Base-by-base conservation (phyloP, 139 green algal species). In the Axilococcus clingmanii region DNA sequence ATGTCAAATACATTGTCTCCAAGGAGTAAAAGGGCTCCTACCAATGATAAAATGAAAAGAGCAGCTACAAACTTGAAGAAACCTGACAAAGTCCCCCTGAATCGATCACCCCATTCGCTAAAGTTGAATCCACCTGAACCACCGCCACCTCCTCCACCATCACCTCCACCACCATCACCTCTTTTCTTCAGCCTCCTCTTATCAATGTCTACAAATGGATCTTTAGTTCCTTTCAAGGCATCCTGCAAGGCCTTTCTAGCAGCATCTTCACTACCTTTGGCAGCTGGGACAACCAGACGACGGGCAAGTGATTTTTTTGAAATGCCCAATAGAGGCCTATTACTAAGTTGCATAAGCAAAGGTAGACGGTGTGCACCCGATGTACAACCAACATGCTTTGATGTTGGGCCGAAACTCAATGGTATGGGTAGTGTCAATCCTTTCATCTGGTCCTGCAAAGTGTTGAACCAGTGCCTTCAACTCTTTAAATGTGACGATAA, bases 191-290 rank as follows among this genome's bases (percentile, higher is more conserved):
- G 20, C 5, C 24, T 37, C 17, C 47, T 32, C 22, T 59, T 52
- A 22, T 77, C 71, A 19, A 63, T 55, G 12, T 30, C 30, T 44
- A 48, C 48, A 30, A 73, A 72, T 0, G 57, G 27, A 37, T 76
- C 62, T 16, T 74, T 61, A 48, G 68, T 71, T 8, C 34, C 67
- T 45, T 55, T 40, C n/a, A 79, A 74, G 6, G 68, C 55, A 11
- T 77, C 50, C 29, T 77, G 48, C 16, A 79, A 46, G 17, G 59
- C 62, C 35, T 74, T 74, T 30, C 37, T 32, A 28, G 71, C 66
- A 7, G 62, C 66, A 29, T 76, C 71, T 63, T 79, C 45, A 36
- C 40, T 31, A 46, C n/a, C n/a, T n/a, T n/a, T n/a, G n/a, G n/a
- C n/a, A n/a, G n/a, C n/a, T n/a, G n/a, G n/a, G n/a, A n/a, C n/a